phyloP scores from a whole-genome alignment of 345 rosid species.

The Triadica sebifera region DNA sequence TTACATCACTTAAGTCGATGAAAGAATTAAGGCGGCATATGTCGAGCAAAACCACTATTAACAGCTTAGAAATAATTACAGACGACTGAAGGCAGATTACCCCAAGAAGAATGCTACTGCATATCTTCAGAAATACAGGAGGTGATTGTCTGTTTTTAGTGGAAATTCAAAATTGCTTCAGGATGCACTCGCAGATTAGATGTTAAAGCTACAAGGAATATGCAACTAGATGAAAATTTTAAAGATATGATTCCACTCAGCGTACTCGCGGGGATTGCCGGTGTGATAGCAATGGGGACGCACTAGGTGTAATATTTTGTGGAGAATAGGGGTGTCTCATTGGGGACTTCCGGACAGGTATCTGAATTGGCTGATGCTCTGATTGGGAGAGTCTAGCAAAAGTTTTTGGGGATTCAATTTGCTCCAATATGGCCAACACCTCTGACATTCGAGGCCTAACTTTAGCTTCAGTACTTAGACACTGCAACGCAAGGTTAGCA shows the following conservation, averaged over 20 bases:
- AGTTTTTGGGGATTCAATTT: constrained; percentile 48
- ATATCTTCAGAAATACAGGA: constrained; percentile 8
- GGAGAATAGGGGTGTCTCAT: constrained; percentile 56
- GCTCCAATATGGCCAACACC: constrained; percentile 65
- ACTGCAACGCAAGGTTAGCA: constrained; percentile 71
- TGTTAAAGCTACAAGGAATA: constrained; percentile 4
- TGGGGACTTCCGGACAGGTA: constrained; percentile 51
- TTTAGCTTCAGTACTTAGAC: constrained; percentile 63
- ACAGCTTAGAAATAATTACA: constrained; percentile 10
- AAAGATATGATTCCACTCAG: constrained; percentile 30
- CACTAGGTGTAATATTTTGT: constrained; percentile 46
- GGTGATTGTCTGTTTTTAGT: constrained; percentile 15
- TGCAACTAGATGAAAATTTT: constrained; percentile 8
- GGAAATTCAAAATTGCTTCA: constrained; percentile 27
- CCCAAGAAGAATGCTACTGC: neutral
- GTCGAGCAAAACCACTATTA: no score
- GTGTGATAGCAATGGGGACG: constrained; percentile 58
- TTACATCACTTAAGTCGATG: no score
- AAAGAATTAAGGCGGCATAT: no score
- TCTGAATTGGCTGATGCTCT: constrained; percentile 35
- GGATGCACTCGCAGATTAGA: constrained; percentile 12
- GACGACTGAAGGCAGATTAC: neutral
- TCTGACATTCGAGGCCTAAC: constrained; percentile 85
- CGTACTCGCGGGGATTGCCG: constrained; percentile 53
- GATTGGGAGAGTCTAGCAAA: constrained; percentile 29